These are phyloP conservation scores for Aspergillus tanneri DNA, from an alignment of 2,329 filamentous ascomycete species.

Conservation along the genomic window DNA sequence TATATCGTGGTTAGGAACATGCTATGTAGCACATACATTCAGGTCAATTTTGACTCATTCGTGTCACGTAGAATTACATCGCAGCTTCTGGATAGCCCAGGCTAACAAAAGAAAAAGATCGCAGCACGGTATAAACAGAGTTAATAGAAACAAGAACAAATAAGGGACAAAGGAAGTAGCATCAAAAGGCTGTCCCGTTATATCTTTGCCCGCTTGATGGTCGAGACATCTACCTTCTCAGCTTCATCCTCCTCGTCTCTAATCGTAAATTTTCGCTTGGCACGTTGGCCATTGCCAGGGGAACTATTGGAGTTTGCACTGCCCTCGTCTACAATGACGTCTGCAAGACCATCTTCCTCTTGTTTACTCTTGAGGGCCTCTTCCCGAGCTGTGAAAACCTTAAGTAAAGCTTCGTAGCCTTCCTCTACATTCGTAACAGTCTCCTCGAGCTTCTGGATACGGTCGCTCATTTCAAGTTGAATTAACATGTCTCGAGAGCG, in stretches of 20 bases:
- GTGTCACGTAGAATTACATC: constrained; percentile 3
- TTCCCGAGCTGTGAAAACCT: constrained; percentile 36
- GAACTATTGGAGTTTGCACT: constrained; percentile 18
- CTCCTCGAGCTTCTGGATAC: constrained; percentile 59
- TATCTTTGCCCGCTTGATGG: constrained; percentile 35
- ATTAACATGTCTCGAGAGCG: constrained; percentile 59
- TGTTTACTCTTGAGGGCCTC: constrained; percentile 28
- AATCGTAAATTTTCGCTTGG: constrained; percentile 35
- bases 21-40: constrained; percentile 1
- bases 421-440: constrained; percentile 58
- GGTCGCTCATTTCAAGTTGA: constrained; percentile 58
- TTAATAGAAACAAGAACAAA: background rate
- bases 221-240: constrained; percentile 16
- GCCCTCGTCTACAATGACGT: constrained; percentile 26
- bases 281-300: constrained; percentile 19
- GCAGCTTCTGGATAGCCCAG: constrained; percentile 6
- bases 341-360: constrained; percentile 21
- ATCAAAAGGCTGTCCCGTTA: constrained; percentile 14
- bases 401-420: constrained; percentile 58
- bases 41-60: background rate
- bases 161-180: background rate
- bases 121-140: background rate
- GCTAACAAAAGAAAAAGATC: background rate
- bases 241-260: constrained; percentile 32
- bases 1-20: background rate